phyloP scores from a whole-genome alignment of 1,284 basidiomycete species.

The Fomitiporia mediterranea region DNA sequence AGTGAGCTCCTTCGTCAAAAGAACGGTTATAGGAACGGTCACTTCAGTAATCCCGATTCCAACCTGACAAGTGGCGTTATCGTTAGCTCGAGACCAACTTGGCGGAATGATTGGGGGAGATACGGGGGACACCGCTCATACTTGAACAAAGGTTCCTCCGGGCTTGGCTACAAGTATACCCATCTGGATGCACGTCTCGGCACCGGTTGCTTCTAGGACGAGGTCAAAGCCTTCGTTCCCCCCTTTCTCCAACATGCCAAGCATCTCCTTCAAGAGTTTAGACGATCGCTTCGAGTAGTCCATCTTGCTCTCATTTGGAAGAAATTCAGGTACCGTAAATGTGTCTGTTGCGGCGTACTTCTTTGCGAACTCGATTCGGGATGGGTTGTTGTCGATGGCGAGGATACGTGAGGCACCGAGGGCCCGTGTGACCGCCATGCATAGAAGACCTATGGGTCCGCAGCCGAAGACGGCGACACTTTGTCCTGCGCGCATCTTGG shows the following conservation, averaged over 20 bases:
- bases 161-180: slow-evolving; percentile 68
- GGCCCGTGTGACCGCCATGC: slow-evolving; percentile 90
- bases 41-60: slow-evolving; percentile 68
- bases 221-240: slow-evolving; percentile 62
- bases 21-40: slow-evolving; percentile 52
- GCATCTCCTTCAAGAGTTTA: slow-evolving; percentile 47
- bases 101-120: not conserved
- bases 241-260: slow-evolving; percentile 60
- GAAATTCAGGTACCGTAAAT: slow-evolving; percentile 61
- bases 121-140: no score
- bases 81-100: slow-evolving; percentile 44
- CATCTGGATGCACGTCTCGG: slow-evolving; percentile 81
- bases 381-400: slow-evolving; percentile 79
- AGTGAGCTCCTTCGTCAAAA: slow-evolving; percentile 73
- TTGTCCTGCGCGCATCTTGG: slow-evolving; percentile 65
- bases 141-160: slow-evolving; percentile 72
- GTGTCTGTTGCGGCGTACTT: slow-evolving; percentile 83
- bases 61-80: slow-evolving; percentile 45
- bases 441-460: slow-evolving; percentile 89
- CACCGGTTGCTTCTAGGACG: slow-evolving; percentile 84
- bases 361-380: slow-evolving; percentile 85
- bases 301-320: slow-evolving; percentile 62
- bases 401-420: slow-evolving; percentile 79
- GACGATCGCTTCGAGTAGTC: slow-evolving; percentile 71
- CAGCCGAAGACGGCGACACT: slow-evolving; percentile 81